A percentile compares a stretch with the other conserved stretches of the same genome.
phyloP scores from a whole-genome alignment of 345 rosid species.

The Conringia planisiliqua region DNA sequence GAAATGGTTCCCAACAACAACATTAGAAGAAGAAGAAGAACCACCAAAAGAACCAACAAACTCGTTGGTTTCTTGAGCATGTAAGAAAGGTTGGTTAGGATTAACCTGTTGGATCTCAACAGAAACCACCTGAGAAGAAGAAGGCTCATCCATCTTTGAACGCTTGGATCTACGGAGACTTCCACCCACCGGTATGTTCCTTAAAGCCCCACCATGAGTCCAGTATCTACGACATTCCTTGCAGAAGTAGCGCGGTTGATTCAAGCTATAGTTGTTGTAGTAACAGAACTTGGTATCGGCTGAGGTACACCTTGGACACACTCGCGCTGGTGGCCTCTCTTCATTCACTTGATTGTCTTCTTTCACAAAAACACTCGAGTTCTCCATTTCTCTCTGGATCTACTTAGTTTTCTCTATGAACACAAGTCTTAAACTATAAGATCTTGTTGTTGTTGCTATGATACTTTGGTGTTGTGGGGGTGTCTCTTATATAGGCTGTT shows the following conservation, averaged over 20 bases:
- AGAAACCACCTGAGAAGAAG: background rate
- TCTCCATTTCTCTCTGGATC: background rate
- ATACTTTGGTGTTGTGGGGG: background rate
- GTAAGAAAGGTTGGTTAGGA: background rate
- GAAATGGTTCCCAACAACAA: background rate
- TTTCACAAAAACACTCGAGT: background rate
- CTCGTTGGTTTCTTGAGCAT: slow-evolving; percentile 12
- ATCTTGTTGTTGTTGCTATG: background rate
- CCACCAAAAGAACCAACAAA: background rate
- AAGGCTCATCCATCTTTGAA: background rate
- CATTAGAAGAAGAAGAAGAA: background rate
- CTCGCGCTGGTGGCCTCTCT: slow-evolving; percentile 16
- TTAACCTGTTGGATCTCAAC: background rate
- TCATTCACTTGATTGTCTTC: background rate
- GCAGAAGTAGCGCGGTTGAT: slow-evolving; percentile 28
- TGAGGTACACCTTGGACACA: slow-evolving; percentile 28
- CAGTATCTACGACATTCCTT: slow-evolving; percentile 27
- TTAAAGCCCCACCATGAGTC: slow-evolving; percentile 31
- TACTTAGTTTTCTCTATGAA: background rate
- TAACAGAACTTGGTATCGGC: slow-evolving; percentile 26
- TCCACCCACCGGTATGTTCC: slow-evolving; percentile 31
- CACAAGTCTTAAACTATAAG: background rate
- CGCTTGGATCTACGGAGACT: slow-evolving; percentile 1
- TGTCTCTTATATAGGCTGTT: background rate
- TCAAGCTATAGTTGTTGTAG: slow-evolving; percentile 24